Evolutionary conservation across 805 yeast species (phyloP).

Genomic region (Brettanomyces bruxellensis): DNA sequence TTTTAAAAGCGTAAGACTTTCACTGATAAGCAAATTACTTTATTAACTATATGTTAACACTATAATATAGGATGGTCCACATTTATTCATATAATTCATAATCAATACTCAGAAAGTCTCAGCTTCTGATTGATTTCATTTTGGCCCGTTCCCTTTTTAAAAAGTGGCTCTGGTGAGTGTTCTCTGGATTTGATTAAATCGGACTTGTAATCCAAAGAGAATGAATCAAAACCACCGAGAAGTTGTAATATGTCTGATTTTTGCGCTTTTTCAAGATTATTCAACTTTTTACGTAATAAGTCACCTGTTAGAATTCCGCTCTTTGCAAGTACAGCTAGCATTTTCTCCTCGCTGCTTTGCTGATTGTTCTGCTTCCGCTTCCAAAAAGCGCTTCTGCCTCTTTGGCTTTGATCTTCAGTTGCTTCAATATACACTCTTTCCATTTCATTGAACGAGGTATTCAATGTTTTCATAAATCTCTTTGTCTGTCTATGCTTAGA

Average conservation of each 20-base stretch:
- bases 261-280: slow-evolving; percentile 12
- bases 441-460: slow-evolving; percentile 51
- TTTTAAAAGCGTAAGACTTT: no score
- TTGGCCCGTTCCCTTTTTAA: slow-evolving; percentile 17
- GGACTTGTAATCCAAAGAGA: slow-evolving; percentile 52
- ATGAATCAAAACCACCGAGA: slow-evolving; percentile 83
- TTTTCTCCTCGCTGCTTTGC: neutral
- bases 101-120: slow-evolving; percentile 51
- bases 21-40: no score
- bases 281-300: slow-evolving; percentile 9
- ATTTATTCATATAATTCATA: neutral
- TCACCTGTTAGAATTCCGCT: slow-evolving; percentile 11
- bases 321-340: neutral
- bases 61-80: no score
- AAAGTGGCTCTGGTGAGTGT: slow-evolving; percentile 45
- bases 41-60: no score
- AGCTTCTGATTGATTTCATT: slow-evolving; percentile 59
- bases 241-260: slow-evolving; percentile 26
- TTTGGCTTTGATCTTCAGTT: slow-evolving; percentile 7
- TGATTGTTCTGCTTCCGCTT: neutral
- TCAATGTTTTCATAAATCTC: slow-evolving; percentile 63
- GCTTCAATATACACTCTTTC: slow-evolving; percentile 37
- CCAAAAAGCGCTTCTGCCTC: slow-evolving; percentile 1
- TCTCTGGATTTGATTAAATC: slow-evolving; percentile 49
- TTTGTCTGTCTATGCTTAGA: slow-evolving; percentile 85